Base-by-base conservation (phyloP, 139 green algal genomes). In the Chlamydomonas sphaeroides region DNA sequence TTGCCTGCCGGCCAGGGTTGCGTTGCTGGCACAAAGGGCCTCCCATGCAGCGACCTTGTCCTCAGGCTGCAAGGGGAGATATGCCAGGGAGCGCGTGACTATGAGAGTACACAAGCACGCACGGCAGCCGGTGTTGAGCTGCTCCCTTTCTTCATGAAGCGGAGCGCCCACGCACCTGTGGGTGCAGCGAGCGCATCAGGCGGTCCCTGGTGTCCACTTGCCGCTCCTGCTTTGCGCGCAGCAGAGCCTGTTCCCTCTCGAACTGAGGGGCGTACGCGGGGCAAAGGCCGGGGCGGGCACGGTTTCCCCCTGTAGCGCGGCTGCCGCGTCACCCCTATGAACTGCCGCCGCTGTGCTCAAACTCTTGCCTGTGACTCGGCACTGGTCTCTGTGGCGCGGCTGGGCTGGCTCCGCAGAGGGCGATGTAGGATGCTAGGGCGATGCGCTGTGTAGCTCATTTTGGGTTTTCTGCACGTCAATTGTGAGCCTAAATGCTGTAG, bases 351-450 rank as follows among this genome's bases (percentile, higher is more conserved):
- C n/a, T n/a, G n/a, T n/a, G n/a, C n/a, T n/a, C n/a, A n/a, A n/a
- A n/a, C n/a, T n/a, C n/a, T n/a, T n/a, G n/a, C 56, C 36, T 79
- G 75, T 5, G 42, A 11, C 75, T 72, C 62, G 1, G 38, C 45
- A 0, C 39, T 59, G 20, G 70, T 59, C 41, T 80, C 74, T 21
- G 68, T 80, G 4, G 74, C 74, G 1, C 39, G 14, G 20, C 39
- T 48, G 6, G 59, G 74, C n/a, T 68, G n/a, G 6, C 28, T 35
- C 1, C 59, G 39, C 28, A 56, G 56, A 2, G 23, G 32, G 8
- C 76, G 62, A 20, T 83, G 76, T 11, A 83, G 42, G 11, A 83
- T 83, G n/a, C n/a, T n/a, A n/a, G n/a, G n/a, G n/a, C n/a, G n/a
- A n/a, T n/a, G n/a, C n/a, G n/a, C n/a, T n/a, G n/a, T n/a, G n/a